Base-by-base conservation (phyloP, 225 moss, liverwort and hornwort species). In the Anthoceros angustus region DNA sequence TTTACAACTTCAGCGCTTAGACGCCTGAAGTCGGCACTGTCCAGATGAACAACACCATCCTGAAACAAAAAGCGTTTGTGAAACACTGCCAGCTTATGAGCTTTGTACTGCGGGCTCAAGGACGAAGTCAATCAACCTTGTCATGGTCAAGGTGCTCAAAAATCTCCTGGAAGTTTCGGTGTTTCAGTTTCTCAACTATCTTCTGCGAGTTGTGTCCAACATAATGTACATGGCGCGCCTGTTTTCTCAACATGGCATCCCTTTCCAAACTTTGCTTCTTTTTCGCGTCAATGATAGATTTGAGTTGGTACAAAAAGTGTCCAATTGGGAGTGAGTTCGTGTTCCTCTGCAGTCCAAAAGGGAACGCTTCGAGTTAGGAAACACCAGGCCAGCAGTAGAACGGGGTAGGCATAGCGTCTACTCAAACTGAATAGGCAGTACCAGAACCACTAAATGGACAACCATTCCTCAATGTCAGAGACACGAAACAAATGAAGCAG, bases 111-210 rank as follows among this genome's bases (percentile, higher is more conserved):
- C 6, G 25, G 64, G 23, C 41, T 43, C 9, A 63, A 46, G 12
- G 2, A 11, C 18, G 46, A 62, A 12, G 49, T 32, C 15, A 61
- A 12, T 42, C 66, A 67, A 94, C 93, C 87, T 95, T 81, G 65
- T 95, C 85, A 67, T 83, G 72, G 66, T 95, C 95, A 41, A 95
- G 80, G 43, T 75, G 82, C 12, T 90, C 86, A 80, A 95, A 95
- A 76, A 95, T 77, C 72, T 88, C 77, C 50, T 84, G 88, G 41
- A 90, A 77, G 32, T 86, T 82, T 15, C 86, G 85, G 66, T 86
- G 83, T 84, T 80, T 79, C 60, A 88, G 71, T 64, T 72, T 70
- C 9, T 78, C 86, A 62, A 95, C 67, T 65, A 95, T 61, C 77
- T 81, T 91, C 16, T 87, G 82, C 61, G 95, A 95, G 40, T 85